These are phyloP conservation scores for Moringa oleifera DNA, from an alignment of 345 rosid species.

Conservation along the genomic window DNA sequence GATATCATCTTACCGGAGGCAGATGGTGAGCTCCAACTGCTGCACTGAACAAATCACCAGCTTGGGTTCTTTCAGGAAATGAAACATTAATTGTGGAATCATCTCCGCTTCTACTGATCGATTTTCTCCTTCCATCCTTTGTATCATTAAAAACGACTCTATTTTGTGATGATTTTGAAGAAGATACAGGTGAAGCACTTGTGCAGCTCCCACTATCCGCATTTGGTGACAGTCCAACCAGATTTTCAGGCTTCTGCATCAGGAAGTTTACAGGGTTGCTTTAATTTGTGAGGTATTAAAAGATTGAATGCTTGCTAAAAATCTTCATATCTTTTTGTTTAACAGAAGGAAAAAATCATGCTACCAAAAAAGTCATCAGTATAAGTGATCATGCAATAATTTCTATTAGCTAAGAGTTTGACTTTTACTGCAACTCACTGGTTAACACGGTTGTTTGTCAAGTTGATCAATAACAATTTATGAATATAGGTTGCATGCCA, in stretches of 20 bases:
- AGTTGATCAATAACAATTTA: too few species aligned
- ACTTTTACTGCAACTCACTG: too few species aligned
- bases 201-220: conserved; percentile 59
- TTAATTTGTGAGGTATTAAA: background rate
- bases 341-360: conserved; percentile 4
- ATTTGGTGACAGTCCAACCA: conserved; percentile 37
- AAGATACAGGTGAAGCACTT: conserved; percentile 62
- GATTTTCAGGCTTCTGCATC: conserved; percentile 73
- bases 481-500: too few species aligned
- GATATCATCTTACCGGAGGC: conserved; percentile 48
- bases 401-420: too few species aligned
- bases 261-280: conserved; percentile 13
- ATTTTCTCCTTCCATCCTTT: conserved; percentile 48
- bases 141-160: conserved; percentile 29
- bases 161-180: conserved; percentile 50
- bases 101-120: conserved; percentile 47
- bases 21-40: conserved; percentile 43
- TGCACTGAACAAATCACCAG: conserved; percentile 67
- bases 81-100: conserved; percentile 36
- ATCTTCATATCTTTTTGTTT: background rate
- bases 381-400: too few species aligned
- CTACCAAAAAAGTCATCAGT: conserved; percentile 5
- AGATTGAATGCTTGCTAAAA: conserved; percentile 2
- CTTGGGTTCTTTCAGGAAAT: conserved; percentile 62
- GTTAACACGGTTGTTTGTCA: too few species aligned